phyloP scores from a whole-genome alignment of 2,329 filamentous ascomycete genomes.

The Colletotrichum sp. region DNA sequence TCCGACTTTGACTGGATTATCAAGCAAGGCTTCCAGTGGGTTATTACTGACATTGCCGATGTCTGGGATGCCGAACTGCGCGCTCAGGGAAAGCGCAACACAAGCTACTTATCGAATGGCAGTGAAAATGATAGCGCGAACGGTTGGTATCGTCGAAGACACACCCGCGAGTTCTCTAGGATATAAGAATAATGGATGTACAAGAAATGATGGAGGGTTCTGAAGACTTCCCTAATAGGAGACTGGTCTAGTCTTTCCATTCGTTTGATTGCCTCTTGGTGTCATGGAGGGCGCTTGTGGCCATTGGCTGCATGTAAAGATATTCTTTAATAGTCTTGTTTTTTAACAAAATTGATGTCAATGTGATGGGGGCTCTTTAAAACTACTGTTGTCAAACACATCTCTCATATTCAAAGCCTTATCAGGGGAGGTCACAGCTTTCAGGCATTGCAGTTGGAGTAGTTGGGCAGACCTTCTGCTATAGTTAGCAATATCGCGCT shows the following conservation, averaged over 20 bases:
- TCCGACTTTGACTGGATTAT: background rate
- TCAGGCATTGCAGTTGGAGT: background rate
- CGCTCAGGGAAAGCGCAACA: background rate
- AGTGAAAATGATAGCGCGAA: background rate
- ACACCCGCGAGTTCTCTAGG: background rate
- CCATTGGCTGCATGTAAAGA: background rate
- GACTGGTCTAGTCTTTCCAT: background rate
- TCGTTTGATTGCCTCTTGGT: background rate
- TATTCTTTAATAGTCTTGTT: background rate
- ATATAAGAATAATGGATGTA: background rate
- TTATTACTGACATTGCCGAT: background rate
- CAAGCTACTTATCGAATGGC: background rate
- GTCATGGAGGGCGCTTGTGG: background rate
- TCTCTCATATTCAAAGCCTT: background rate
- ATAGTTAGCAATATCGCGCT: background rate
- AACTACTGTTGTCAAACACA: background rate
- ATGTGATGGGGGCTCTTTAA: rapidly evolving
- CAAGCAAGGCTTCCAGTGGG: background rate
- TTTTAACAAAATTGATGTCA: background rate
- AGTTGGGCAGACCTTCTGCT: background rate
- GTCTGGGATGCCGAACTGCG: background rate
- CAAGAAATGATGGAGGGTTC: background rate
- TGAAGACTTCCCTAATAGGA: background rate
- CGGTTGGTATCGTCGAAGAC: background rate
- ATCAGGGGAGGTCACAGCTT: background rate